A percentile compares a stretch with the other conserved stretches of the same genome.
Conservation (phyloP, 345 rosid species). For the Stellera chamaejasme region DNA sequence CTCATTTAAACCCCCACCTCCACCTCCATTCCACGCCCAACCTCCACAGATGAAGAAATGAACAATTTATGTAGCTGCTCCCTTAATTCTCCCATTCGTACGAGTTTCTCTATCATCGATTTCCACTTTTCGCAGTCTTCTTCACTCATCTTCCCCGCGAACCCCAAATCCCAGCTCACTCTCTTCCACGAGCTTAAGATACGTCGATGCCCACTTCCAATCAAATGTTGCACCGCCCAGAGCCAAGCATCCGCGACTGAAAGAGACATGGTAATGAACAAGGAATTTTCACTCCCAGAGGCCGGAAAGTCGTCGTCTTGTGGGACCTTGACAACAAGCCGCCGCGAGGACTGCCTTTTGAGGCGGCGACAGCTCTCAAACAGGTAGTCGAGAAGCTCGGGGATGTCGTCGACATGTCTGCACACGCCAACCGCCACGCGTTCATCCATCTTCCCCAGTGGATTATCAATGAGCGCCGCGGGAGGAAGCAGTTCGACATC, state of each 20-base stretch:
- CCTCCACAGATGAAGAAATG: conserved; percentile 18
- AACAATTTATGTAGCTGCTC: conserved; percentile 31
- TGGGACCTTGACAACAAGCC: conserved; percentile 98
- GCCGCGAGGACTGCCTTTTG: conserved; percentile 73
- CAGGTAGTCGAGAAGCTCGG: conserved; percentile 58
- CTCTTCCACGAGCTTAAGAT: conserved; percentile 1
- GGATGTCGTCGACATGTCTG: conserved; percentile 61
- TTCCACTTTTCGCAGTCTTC: conserved; percentile 23
- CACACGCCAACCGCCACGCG: conserved; percentile 90
- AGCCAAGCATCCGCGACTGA: conserved; percentile 31
- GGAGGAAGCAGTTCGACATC: conserved; percentile 45
- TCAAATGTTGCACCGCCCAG: conserved; percentile 21
- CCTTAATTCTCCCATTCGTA: conserved; percentile 17
- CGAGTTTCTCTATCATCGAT: conserved; percentile 15
- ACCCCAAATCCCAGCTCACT: conserved; percentile 8
- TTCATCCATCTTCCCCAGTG: conserved; percentile 75
- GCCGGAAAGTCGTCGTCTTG: conserved; percentile 65
- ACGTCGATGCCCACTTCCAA: conserved; percentile 7
- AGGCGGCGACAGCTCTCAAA: conserved; percentile 58
- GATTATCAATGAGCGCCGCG: conserved; percentile 65
- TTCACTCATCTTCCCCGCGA: conserved; percentile 4
- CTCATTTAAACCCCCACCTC: no score
- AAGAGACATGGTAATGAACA: conserved; percentile 77
- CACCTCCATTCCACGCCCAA: no score
- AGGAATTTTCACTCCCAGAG: conserved; percentile 58